Evolutionary conservation across 352 stramenopile genomes (phyloP), one percentile per base, ranked within the genome.

Genomic region (Phytophthora cryptogea): DNA sequence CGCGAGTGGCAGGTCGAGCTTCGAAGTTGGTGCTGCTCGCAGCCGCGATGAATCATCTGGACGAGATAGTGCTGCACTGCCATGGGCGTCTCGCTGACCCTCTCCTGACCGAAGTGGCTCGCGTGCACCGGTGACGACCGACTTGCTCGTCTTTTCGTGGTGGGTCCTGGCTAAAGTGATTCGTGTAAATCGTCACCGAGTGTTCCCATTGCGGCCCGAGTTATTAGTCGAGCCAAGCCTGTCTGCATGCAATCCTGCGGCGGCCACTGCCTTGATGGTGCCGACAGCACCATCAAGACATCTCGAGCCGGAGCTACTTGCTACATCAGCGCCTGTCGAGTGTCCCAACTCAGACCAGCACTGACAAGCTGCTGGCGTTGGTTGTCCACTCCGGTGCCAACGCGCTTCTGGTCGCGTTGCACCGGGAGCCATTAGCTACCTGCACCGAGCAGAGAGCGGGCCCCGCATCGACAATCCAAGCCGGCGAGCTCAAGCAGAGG

Each of bases 1-100:
- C 17, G 39, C 40, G 16, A 16, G 8, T 26, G 26, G 20, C 35
- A 39, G 39, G n/a, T 23, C 20, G 20, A 23, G 20, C 20, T 23
- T 23, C 20, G 20, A 23, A 23, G 20, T 44, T 28, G 16, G 7
- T 32, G 20, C 33, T 8, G 4, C n/a, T 51, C 40, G 51, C 51
- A 51, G 41, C 52, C 13, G 54, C 30, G 46, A 57, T 57, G 56
- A 56, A 63, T 50, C 45, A 63, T 32, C 23, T 41, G 10, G 27
- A 42, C 1, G 39, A 3, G 37, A 17, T 20, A 36, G 32, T 36
- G 32, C 10, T 36, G 32, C 10, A 17, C n/a, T 23, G 20, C 16
- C 4, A 7, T 27, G 39, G 17, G 17, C 39, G 11, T 10, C 17
- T 44, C 16, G 39, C 39, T 36, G 31, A 32, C 46, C 35, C 17